Evolutionary conservation across 148 eudicot genomes (phyloP), one percentile per base, ranked within the genome.

Genomic region (Rhododendron vialii): DNA sequence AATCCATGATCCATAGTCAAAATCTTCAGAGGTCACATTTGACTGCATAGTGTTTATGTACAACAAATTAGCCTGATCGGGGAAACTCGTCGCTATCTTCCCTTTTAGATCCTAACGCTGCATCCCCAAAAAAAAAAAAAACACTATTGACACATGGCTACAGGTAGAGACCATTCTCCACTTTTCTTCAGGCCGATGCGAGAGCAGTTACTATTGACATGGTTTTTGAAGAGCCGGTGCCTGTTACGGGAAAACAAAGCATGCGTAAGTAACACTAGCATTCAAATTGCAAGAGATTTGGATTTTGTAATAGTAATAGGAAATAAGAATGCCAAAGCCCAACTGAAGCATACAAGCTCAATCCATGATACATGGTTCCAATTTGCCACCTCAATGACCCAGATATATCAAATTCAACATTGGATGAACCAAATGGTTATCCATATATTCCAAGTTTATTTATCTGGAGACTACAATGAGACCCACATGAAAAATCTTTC

Each of bases 221-320:
- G 80, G 78, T 78, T 82, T 84, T 47, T 11, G 77, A 90, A 90
- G 74, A 90, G 85, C 28, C 53, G 83, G 84, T 86, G 86, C 78
- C 90, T 88, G 88, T 67, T 45, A 67, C 30, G 22, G 51, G 18
- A 59, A 80, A 57, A 57, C 26, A 65, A 78, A 38, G 59, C 48
- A 5, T 80, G 63, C 30, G 41, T 35, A 69, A 82, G 51, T 20
- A 53, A 53, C 45, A 1, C 22, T 51, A n/a, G 24, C 2, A 6
- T n/a, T 26, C 28, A 10, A 26, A 81, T 48, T 55, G 65, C 59
- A 71, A 67, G 30, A 57, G 28, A 18, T 51, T 11, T 48, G 41
- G 63, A 57, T 35, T 33, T 82, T 30, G 9, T 41, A 77, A 15
- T 41, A 35, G 9, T 43, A 20, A 43, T 8, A 18, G 51, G 14